Percentiles rank a stretch among this genome's conserved stretches.
Evolutionary conservation across 306 rosid species (phyloP).

Genomic region (Hippophae tibetana): DNA sequence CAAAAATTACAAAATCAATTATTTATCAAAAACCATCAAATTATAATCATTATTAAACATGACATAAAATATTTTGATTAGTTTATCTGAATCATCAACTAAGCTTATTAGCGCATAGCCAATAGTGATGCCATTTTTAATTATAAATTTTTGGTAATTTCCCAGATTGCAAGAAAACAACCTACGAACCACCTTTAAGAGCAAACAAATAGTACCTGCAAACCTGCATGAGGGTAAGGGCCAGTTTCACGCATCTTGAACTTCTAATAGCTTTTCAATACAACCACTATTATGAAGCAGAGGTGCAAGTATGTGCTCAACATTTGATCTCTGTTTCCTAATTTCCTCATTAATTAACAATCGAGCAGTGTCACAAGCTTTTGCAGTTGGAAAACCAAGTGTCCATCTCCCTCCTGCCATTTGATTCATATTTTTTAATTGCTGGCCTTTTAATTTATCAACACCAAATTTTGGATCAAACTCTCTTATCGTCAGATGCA

Average conservation of each 20-base stretch:
- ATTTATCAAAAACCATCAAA: no score
- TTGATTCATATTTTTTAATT: conserved; percentile 25
- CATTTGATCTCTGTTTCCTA: conserved; percentile 56
- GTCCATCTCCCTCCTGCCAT: conserved; percentile 72
- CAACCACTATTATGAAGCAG: conserved; percentile 32
- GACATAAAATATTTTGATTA: no score
- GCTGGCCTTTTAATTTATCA: conserved; percentile 28
- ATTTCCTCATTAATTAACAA: conserved; percentile 44
- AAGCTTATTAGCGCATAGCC: no score
- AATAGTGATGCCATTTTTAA: no score
- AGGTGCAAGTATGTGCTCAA: conserved; percentile 47
- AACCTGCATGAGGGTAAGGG: not conserved
- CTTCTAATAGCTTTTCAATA: conserved; percentile 27
- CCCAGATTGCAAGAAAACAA: no score
- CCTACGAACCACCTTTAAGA: no score
- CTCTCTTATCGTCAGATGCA: conserved; percentile 67
- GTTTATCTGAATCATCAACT: no score
- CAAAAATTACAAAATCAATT: no score
- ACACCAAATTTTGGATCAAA: conserved; percentile 38
- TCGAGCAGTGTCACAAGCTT: conserved; percentile 60
- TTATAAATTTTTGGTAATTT: no score
- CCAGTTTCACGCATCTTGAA: conserved; percentile 23
- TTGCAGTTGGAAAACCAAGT: conserved; percentile 53
- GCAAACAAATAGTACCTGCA: not conserved
- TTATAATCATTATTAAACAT: no score